A percentile compares a stretch with the other conserved stretches of the same genome.
phyloP scores from a whole-genome alignment of 1,284 basidiomycete genomes.

The Ganoderma meredithae region DNA sequence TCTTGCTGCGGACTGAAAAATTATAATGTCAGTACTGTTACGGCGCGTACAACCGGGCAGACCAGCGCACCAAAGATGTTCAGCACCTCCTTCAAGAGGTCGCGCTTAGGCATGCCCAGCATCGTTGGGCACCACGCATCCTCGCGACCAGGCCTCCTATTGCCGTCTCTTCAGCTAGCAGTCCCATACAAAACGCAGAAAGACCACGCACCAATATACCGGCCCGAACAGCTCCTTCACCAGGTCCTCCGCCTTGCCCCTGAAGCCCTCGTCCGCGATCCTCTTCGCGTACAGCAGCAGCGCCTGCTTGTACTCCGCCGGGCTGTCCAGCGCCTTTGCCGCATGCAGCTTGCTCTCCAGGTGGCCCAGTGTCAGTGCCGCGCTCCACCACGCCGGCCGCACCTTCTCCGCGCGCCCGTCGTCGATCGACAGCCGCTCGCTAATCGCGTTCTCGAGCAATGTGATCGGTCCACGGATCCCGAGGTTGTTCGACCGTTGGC shows the following conservation, averaged over 20 bases:
- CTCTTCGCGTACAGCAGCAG: conserved; percentile 81
- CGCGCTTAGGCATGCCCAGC: conserved; percentile 77
- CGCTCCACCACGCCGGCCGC: conserved; percentile 78
- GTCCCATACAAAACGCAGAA: conserved; percentile 1
- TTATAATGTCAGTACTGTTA: conserved; percentile 2
- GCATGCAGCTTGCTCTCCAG: conserved; percentile 83
- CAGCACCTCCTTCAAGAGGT: conserved; percentile 81
- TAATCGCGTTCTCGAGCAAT: conserved; percentile 62
- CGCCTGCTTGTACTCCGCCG: conserved; percentile 82
- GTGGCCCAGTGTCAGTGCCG: conserved; percentile 84
- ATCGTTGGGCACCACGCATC: conserved; percentile 73
- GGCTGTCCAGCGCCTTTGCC: conserved; percentile 77
- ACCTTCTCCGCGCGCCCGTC: conserved; percentile 43
- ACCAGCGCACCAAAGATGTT: conserved; percentile 67
- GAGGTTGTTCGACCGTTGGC: conserved; percentile 55
- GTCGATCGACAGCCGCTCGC: conserved; percentile 50
- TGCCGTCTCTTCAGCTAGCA: conserved; percentile 6
- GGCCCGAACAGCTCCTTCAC: conserved; percentile 89
- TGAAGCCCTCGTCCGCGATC: conserved; percentile 87
- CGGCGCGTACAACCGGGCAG: background rate
- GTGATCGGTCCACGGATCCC: conserved; percentile 58
- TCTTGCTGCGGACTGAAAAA: conserved; percentile 70
- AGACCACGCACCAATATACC: conserved; percentile 73
- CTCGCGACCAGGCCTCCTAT: conserved; percentile 70
- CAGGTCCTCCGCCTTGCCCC: conserved; percentile 87